Base-by-base conservation (phyloP, 805 yeast species). In the Torulaspora maleeae region DNA sequence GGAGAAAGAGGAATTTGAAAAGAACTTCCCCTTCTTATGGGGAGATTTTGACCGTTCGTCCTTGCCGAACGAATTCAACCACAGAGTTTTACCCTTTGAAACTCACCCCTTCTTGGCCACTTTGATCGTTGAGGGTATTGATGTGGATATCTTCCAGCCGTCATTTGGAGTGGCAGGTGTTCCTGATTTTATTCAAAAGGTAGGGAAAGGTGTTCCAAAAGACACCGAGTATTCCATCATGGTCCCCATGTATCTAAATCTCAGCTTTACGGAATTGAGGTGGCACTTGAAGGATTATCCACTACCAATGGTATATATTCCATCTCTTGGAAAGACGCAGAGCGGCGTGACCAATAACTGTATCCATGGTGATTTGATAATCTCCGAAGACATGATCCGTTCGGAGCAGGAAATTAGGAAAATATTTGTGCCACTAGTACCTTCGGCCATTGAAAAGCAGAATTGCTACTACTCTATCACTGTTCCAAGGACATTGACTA, bases 281-380 rank as follows among this genome's bases (percentile, higher is more conserved):
- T 73, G 80, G 55, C 91, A 86, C 59, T 54, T 90, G 48, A 70
- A 93, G 44, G 98, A 90, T 58, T 88, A 84, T 58, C 97, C 97
- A 0, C 58, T 91, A 12, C 97, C 98, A 0, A 66, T 90, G 40
- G 62, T 86, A 7, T 80, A 80, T 51, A 77, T 90, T 50, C 96
- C 96, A 0, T 66, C 71, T 11, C 67, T 72, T 10, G 65, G 67
- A 3, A 52, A 69, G 37, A 16, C 47, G 0, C 72, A 68, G 40
- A 32, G 40, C 2, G 43, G 44, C 20, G 36, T 41, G 51, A 47
- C 73, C 53, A 60, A 70, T 42, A 47, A 70, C n/a, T 44, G 67
- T 24, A 45, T 83, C 43, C 61, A 66, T 19, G 95, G 96, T 17
- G 80, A 86, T 52, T 57, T 86, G 22, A 74, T 86, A 1, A 70